These are phyloP conservation scores for Elongisporangium anandrum DNA, from an alignment of 352 stramenopile genomes.

Conservation along the genomic window DNA sequence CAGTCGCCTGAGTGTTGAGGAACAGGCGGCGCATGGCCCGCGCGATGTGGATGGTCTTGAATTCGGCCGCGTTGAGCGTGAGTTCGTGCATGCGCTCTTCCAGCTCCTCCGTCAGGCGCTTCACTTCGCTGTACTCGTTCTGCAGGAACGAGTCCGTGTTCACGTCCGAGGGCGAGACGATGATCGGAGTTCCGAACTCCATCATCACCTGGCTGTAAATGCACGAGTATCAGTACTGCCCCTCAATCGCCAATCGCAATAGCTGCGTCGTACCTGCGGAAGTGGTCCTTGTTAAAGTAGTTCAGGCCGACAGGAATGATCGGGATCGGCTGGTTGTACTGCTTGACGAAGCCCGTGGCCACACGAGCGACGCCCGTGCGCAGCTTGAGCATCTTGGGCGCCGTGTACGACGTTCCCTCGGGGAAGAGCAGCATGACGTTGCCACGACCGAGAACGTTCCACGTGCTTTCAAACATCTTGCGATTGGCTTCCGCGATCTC, in stretches of 20 bases:
- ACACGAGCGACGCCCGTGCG: slow-evolving; percentile 72
- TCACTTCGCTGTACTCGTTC: slow-evolving; percentile 33
- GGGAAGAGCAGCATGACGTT: slow-evolving; percentile 80
- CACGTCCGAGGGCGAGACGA: slow-evolving; percentile 32
- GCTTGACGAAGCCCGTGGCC: slow-evolving; percentile 62
- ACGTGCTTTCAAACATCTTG: slow-evolving; percentile 78
- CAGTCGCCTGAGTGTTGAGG: slow-evolving; percentile 51
- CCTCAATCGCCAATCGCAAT: neutral
- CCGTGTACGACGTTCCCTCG: slow-evolving; percentile 78
- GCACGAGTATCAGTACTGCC: neutral
- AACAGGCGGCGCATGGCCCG: slow-evolving; percentile 66
- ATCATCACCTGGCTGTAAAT: slow-evolving; percentile 47
- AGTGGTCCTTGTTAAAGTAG: slow-evolving; percentile 85
- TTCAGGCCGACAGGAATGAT: slow-evolving; percentile 70
- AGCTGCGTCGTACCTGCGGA: slow-evolving; percentile 27
- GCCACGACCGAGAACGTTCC: slow-evolving; percentile 42
- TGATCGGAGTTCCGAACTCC: slow-evolving; percentile 62
- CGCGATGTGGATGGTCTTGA: slow-evolving; percentile 53
- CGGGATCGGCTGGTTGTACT: slow-evolving; percentile 63
- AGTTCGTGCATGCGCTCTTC: slow-evolving; percentile 41
- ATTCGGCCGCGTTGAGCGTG: slow-evolving; percentile 64
- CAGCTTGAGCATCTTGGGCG: slow-evolving; percentile 71
- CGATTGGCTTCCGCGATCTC: slow-evolving; percentile 55
- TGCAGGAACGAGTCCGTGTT: slow-evolving; percentile 24
- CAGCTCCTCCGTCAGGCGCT: slow-evolving; percentile 30